Evolutionary conservation across 2,329 filamentous ascomycete genomes (phyloP).

Genomic region (Fusarium pseudocircinatum): DNA sequence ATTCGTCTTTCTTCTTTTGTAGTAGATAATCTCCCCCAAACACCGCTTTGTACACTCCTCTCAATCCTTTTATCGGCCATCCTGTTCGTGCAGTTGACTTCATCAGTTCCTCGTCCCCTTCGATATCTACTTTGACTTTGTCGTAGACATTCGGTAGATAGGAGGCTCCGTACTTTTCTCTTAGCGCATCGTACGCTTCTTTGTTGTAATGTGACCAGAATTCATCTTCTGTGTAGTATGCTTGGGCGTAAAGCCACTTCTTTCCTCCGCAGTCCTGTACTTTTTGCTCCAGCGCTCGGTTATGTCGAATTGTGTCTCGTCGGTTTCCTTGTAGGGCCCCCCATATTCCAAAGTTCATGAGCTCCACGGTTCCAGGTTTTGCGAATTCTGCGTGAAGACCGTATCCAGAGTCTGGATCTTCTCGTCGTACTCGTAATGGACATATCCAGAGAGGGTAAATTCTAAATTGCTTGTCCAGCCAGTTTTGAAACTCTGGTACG

Average conservation of each 20-base stretch:
- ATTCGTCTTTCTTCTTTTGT: conserved; percentile 43
- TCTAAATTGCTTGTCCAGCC: conserved; percentile 55
- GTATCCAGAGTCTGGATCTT: conserved; percentile 53
- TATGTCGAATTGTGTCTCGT: conserved; percentile 60
- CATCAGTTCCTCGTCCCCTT: conserved; percentile 46
- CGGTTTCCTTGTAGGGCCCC: conserved; percentile 57
- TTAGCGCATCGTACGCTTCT: conserved; percentile 65
- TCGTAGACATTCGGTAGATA: conserved; percentile 73
- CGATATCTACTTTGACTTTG: conserved; percentile 67
- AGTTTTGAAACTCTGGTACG: conserved; percentile 57
- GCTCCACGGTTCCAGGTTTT: conserved; percentile 48
- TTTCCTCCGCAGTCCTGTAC: conserved; percentile 69
- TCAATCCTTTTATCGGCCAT: conserved; percentile 58
- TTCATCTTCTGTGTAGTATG: conserved; percentile 73
- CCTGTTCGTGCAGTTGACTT: conserved; percentile 46
- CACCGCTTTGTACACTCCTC: conserved; percentile 57
- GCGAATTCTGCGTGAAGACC: conserved; percentile 60
- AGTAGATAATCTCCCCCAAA: conserved; percentile 59
- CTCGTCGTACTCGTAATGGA: conserved; percentile 57
- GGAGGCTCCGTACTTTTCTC: conserved; percentile 66
- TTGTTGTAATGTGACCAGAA: conserved; percentile 74
- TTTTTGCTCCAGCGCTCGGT: conserved; percentile 68
- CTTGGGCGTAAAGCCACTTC: conserved; percentile 77
- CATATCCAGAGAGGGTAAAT: conserved; percentile 69
- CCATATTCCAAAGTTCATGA: conserved; percentile 74